Percentiles rank a stretch among this genome's conserved stretches.
Evolutionary conservation across 164 flowering plant genomes (phyloP).

Genomic region (Macadamia integrifolia): DNA sequence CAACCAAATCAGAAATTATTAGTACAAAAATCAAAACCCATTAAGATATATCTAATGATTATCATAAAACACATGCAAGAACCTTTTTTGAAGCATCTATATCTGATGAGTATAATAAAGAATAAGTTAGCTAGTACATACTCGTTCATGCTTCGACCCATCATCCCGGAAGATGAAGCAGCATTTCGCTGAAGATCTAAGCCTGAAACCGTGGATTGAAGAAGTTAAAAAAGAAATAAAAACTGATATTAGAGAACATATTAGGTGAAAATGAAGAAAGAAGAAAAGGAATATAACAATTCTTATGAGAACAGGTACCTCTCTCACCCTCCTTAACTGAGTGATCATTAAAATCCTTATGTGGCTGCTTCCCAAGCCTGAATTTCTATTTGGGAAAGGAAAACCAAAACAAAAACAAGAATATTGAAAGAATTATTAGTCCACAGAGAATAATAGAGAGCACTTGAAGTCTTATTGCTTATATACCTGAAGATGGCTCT

Average conservation of each 20-base stretch:
- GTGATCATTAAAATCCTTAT: constrained; percentile 93
- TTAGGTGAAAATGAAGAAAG: neutral
- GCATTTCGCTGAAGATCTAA: constrained; percentile 73
- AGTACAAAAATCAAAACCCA: constrained; percentile 2
- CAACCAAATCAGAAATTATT: neutral
- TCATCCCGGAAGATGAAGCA: constrained; percentile 70
- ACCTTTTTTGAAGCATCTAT: neutral
- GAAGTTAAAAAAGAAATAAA: neutral
- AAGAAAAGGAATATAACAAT: neutral
- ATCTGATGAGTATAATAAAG: constrained; percentile 1
- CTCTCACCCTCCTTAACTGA: constrained; percentile 76
- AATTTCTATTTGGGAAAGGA: constrained; percentile 54
- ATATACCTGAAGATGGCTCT: constrained; percentile 96
- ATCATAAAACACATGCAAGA: neutral
- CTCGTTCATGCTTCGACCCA: constrained; percentile 76
- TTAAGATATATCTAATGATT: neutral
- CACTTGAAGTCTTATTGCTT: neutral
- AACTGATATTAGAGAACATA: neutral
- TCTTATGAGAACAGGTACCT: constrained; percentile 12
- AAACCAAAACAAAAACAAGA: constrained; percentile 9
- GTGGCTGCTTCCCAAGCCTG: constrained; percentile 99
- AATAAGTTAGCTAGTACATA: constrained; percentile 29
- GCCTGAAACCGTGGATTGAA: constrained; percentile 33
- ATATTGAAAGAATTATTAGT: constrained; percentile 1
- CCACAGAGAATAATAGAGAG: neutral